phyloP scores from a whole-genome alignment of 169 alveolate genomes.

The Plasmodium relictum region DNA sequence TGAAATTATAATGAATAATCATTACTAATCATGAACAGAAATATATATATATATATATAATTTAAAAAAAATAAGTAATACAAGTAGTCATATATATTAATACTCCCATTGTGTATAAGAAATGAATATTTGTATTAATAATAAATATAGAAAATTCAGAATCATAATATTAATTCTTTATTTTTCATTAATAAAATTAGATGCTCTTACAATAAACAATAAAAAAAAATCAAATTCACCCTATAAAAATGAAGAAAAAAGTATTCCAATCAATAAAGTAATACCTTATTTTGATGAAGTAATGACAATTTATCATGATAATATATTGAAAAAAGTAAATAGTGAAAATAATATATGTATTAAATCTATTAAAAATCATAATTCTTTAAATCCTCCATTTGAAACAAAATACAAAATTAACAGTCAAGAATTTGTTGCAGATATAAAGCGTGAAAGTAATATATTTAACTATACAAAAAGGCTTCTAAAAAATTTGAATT shows the following conservation, averaged over 20 bases:
- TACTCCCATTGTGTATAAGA: background rate
- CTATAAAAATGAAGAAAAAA: background rate
- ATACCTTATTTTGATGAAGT: constrained; percentile 33
- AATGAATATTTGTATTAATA: constrained; percentile 21
- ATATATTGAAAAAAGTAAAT: constrained; percentile 24
- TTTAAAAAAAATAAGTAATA: background rate
- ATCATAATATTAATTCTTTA: constrained; percentile 3
- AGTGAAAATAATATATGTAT: constrained; percentile 24
- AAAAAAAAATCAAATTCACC: background rate
- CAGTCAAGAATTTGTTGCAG: constrained; percentile 4
- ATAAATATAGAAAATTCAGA: constrained; percentile 9
- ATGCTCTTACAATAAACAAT: background rate
- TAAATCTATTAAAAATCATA: constrained; percentile 17
- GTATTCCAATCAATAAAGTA: constrained; percentile 12
- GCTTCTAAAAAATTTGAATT: constrained; percentile 1
- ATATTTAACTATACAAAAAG: constrained; percentile 19
- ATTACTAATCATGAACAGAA: no score
- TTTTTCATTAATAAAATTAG: constrained; percentile 23
- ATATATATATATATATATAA: no score
- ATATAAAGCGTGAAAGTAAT: background rate
- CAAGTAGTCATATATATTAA: background rate
- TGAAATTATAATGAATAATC: no score
- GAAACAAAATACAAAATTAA: background rate
- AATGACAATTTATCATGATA: constrained; percentile 25
- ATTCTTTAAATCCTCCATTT: constrained; percentile 7